Conservation (phyloP, 345 rosid genomes). For the Populus pruinosa region DNA sequence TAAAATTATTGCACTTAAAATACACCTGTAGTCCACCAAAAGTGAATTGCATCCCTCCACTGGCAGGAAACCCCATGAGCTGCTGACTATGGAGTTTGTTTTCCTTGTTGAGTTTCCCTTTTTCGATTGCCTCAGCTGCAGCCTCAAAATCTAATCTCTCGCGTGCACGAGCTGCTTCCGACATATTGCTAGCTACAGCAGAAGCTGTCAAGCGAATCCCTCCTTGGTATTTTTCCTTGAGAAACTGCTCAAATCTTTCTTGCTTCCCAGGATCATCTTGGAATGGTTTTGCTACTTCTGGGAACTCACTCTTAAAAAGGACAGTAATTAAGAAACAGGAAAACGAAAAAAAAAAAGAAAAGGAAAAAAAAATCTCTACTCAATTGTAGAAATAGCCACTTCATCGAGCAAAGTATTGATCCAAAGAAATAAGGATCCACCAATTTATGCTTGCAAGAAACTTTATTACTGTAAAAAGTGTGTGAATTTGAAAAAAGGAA, state of each 20-base stretch:
- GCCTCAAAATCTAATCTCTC: conserved; percentile 97
- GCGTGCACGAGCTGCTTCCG: conserved; percentile 89
- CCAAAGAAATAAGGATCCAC: background rate
- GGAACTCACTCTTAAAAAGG: conserved; percentile 46
- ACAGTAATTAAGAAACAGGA: conserved; percentile 5
- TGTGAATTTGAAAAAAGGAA: background rate
- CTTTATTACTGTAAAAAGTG: background rate
- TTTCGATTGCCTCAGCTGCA: conserved; percentile 85
- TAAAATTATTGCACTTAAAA: conserved; percentile 8
- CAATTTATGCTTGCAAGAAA: no score
- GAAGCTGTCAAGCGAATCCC: conserved; percentile 69
- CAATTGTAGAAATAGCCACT: background rate
- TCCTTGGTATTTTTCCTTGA: conserved; percentile 85
- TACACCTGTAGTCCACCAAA: conserved; percentile 75
- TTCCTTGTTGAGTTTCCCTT: conserved; percentile 55
- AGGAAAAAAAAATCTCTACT: no score
- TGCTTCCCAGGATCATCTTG: conserved; percentile 82
- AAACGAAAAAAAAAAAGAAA: background rate
- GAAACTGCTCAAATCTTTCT: conserved; percentile 88
- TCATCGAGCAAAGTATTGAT: background rate
- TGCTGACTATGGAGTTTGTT: conserved; percentile 35
- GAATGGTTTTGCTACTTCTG: conserved; percentile 70
- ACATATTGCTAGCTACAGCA: conserved; percentile 54
- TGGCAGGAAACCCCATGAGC: conserved; percentile 44
- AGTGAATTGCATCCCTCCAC: conserved; percentile 68